phyloP scores from a whole-genome alignment of 2,329 filamentous ascomycete genomes.

The Beauveria rudraprayagi region DNA sequence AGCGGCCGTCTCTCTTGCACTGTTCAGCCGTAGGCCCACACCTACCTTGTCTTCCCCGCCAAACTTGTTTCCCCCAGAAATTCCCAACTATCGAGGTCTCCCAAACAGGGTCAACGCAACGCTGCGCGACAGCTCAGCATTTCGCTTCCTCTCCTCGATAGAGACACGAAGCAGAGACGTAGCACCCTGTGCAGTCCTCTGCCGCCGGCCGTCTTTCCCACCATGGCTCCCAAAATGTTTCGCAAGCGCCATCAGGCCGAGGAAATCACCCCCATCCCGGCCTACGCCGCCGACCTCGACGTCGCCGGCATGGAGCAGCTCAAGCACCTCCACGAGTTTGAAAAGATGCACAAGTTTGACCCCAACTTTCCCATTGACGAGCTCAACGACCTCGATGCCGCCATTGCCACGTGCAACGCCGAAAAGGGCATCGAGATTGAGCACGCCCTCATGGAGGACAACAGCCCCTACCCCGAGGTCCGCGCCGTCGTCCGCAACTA shows the following conservation, averaged over 20 bases:
- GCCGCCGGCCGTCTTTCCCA: not conserved
- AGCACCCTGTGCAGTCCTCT: not conserved
- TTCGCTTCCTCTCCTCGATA: not conserved
- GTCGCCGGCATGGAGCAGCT: slow-evolving; percentile 34
- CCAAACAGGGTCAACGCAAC: too few species aligned
- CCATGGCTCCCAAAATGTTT: slow-evolving; percentile 27
- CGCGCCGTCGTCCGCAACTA: slow-evolving; percentile 57
- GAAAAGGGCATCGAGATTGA: slow-evolving; percentile 50
- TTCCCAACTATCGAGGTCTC: not conserved
- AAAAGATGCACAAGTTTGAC: slow-evolving; percentile 54
- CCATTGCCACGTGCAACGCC: slow-evolving; percentile 44
- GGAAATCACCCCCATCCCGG: slow-evolving; percentile 35
- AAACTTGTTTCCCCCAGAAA: not conserved
- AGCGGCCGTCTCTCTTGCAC: not conserved
- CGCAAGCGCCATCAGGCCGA: slow-evolving; percentile 39
- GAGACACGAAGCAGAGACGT: not conserved
- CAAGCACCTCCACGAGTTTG: slow-evolving; percentile 45
- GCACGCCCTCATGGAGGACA: slow-evolving; percentile 51
- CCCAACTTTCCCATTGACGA: slow-evolving; percentile 58
- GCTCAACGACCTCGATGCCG: slow-evolving; percentile 51
- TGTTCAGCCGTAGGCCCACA: not conserved
- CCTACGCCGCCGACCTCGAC: slow-evolving; percentile 31
- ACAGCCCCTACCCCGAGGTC: slow-evolving; percentile 61
- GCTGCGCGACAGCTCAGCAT: not conserved
- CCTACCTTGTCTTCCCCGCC: not conserved